Evolutionary conservation across 2,329 filamentous ascomycete species (phyloP), one percentile per base, ranked within the genome.

Genomic region (Phyllosticta ampelicida): DNA sequence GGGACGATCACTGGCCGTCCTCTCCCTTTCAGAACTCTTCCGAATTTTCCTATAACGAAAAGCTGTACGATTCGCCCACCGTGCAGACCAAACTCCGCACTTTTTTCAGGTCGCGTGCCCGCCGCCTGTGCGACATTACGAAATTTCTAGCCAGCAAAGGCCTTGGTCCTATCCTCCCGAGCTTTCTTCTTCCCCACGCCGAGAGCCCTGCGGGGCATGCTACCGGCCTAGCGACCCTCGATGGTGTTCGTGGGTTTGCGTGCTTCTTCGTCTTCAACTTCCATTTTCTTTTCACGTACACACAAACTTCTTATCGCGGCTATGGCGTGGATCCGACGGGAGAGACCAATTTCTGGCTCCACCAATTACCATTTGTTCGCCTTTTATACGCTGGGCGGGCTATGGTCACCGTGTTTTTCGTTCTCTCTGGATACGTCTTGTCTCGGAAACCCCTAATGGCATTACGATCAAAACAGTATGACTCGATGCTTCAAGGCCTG

Each of bases 231-330:
- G 53, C 57, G n/a, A 55, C 57, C 11, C 75, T 85, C 19, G 85
- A 87, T 63, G 85, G 85, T 13, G 72, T 87, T 13, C 74, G 85
- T 65, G 85, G 85, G 3, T 85, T 87, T 61, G 84, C 84, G 4
- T 83, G 85, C 2, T 75, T 87, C 28, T 67, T 86, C 26, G 85
- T 87, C 13, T 87, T 64, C 61, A 61, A 86, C 67, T 75, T 78
- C 63, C 80, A 84, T 56, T 65, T 62, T 82, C 86, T 67, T 77
- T 85, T 66, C 70, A 80, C 62, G 67, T 82, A 5, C 84, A 81
- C 81, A 77, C 75, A 51, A 84, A 83, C 67, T 72, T 66, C 59
- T 69, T 67, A 26, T 67, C 61, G 75, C 75, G 8, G 86, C 9
- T 68, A 71, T 50, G 64, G 63, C 19, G 75, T 61, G 77, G 80